Evolutionary conservation across 1,284 basidiomycete genomes (phyloP), one percentile per base, ranked within the genome.

Genomic region (Sporisorium graminicola): DNA sequence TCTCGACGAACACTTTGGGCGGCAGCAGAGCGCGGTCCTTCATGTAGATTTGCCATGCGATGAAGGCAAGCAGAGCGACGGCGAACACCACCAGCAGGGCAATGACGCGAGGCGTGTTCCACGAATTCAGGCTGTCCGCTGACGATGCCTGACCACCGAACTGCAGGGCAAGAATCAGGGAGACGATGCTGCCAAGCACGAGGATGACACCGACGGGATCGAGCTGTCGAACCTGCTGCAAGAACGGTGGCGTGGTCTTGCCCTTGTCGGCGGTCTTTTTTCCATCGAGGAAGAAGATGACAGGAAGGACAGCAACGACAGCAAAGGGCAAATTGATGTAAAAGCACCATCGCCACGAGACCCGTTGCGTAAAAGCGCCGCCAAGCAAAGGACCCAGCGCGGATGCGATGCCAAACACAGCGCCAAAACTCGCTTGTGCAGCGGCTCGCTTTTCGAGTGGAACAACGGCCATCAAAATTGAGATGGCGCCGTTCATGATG

Each of bases 401-500:
- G 12, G 66, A 75, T 27, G 79, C 71, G n/a, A 86, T 27, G 22
- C 78, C 86, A 42, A 73, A 44, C 55, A 82, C 75, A 0, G 71
- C 69, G 24, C 78, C 76, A 29, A 80, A 65, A 14, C 58, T 18
- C 6, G 85, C 86, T 74, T 88, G 86, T 65, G 87, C 85, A 13
- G 80, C 85, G 0, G 88, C 85, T 46, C 88, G 80, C 55, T 88
- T 83, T 53, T 88, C 84, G 27, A 68, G 84, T 0, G 83, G 80
- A 6, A 86, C 84, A 52, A 87, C 83, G 58, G 86, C 84, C 29
- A 86, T 85, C 58, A 88, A 87, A 76, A 88, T 85, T 24, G 86
- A 85, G 31, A 89, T 82, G 42, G 86, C 82, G 14, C 85, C 85
- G n/a, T 87, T 86, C 64, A 88, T 88, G 72, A 89, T 87, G 7